Evolutionary conservation across 495 filamentous ascomycete species (phyloP), one percentile per base, ranked within the genome.

Genomic region (Penicillium desertorum): DNA sequence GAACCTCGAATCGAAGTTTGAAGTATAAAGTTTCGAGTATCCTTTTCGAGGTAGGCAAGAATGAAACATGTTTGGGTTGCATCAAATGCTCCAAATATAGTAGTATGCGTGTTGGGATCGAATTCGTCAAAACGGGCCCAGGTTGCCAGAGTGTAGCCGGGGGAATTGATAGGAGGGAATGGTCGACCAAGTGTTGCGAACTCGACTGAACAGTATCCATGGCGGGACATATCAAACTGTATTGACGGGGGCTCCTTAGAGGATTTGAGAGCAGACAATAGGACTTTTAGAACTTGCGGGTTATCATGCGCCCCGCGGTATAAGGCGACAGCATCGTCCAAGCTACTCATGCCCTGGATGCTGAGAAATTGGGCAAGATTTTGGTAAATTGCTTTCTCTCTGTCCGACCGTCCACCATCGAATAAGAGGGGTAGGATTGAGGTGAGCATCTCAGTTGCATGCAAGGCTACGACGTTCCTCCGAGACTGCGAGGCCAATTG

Each of bases 1-100:
- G 87, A 76, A 2, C 91, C 92, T 37, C 83, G 90, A 50, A 98
- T 88, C 12, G 95, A 97, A 34, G 94, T 98, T 69, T 98, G 94
- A 22, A 98, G 78, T 65, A 98, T 98, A 60, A 98, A 91, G 66
- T 96, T 92, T 27, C 82, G 86, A n/a, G 91, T 95, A 67, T 98
- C 92, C 65, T 88, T 91, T 70, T 98, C 94, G 23, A 98, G 81
- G 67, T 98, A 98, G 22, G 88, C 88, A 43, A 98, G 83, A 32
- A 98, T 77, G 61, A 98, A 98, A 72, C 95, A 98, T 1, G 89
- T 91, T 65, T 98, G 94, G 17, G 83, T 90, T 0, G 87, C 78
- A 74, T 98, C 94, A 70, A 96, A 98, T 11, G 92, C 91, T 4
- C 94, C 94, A 71, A 98, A 98, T 7, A 98, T 79, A 4, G 94